These are phyloP conservation scores for Penicillium alfredii DNA, from an alignment of 495 filamentous ascomycete genomes.

Conservation along the genomic window DNA sequence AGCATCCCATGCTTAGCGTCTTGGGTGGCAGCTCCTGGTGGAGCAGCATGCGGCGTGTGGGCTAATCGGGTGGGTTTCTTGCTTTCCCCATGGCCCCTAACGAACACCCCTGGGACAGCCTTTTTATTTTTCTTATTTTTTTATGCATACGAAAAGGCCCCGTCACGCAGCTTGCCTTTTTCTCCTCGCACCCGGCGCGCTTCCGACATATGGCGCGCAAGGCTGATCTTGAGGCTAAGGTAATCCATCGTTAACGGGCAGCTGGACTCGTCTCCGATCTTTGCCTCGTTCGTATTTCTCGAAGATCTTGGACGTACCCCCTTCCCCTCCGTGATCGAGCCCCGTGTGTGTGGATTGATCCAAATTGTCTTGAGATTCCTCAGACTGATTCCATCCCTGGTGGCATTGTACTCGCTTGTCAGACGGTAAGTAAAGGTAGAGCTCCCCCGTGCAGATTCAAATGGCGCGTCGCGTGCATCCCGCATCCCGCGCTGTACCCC, in stretches of 20 bases:
- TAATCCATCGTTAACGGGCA: conserved; percentile 9
- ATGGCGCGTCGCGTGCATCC: conserved; percentile 15
- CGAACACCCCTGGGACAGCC: conserved; percentile 32
- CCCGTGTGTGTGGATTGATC: conserved; percentile 13
- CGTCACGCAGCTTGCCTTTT: conserved; percentile 13
- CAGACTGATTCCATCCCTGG: too few relatives aligned
- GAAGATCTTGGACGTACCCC: conserved; percentile 9
- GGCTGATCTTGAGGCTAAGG: conserved; percentile 20
- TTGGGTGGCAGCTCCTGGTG: conserved; percentile 33
- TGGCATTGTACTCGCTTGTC: too few relatives aligned
- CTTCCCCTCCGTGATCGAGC: conserved; percentile 1
- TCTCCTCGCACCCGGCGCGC: conserved; percentile 20
- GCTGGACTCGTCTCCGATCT: conserved; percentile 16
- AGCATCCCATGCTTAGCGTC: conserved; percentile 11
- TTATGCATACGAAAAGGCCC: conserved; percentile 9
- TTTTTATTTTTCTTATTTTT: conserved; percentile 9
- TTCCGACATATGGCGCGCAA: conserved; percentile 18
- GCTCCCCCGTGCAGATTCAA: conserved; percentile 18
- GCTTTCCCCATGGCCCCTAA: conserved; percentile 35
- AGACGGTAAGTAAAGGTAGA: conserved; percentile 19
- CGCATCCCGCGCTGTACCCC: conserved; percentile 20
- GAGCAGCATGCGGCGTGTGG: conserved; percentile 23
- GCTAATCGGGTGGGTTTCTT: conserved; percentile 34
- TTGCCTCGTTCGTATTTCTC: conserved; percentile 17
- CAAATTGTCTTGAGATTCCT: conserved; percentile 14